A percentile compares a stretch with the other conserved stretches of the same genome.
Conservation (phyloP, 2,329 filamentous ascomycete species). For the Akanthomyces muscarius region DNA sequence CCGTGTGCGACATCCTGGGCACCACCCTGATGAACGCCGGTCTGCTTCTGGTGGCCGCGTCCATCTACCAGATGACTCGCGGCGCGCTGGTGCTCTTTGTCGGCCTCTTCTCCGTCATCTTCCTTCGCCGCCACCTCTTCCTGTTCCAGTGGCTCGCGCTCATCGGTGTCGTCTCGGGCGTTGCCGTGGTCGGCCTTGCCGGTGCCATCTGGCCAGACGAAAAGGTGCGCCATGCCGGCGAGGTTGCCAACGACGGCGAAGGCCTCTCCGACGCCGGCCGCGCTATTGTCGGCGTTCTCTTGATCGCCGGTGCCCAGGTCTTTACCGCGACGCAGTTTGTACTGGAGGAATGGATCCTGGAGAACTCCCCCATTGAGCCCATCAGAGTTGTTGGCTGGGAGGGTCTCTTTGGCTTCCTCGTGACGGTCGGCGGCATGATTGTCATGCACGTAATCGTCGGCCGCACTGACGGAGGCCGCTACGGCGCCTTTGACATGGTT, state of each 20-base stretch:
- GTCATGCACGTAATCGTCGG: slow-evolving; percentile 76
- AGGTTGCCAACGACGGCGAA: slow-evolving; percentile 30
- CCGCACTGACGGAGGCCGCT: slow-evolving; percentile 64
- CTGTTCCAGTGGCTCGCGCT: slow-evolving; percentile 93
- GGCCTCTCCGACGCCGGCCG: slow-evolving; percentile 33
- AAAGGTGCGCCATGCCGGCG: slow-evolving; percentile 38
- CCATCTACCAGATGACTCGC: slow-evolving; percentile 98
- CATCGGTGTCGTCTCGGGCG: slow-evolving; percentile 80
- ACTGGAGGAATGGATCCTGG: slow-evolving; percentile 86
- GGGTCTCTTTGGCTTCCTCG: slow-evolving; percentile 80
- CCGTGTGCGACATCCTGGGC: slow-evolving; percentile 88
- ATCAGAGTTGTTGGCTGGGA: slow-evolving; percentile 95
- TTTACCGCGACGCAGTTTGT: slow-evolving; percentile 98
- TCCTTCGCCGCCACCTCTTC: slow-evolving; percentile 73
- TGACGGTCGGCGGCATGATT: slow-evolving; percentile 76
- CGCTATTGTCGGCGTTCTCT: slow-evolving; percentile 75
- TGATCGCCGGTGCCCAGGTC: slow-evolving; percentile 92
- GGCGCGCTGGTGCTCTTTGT: slow-evolving; percentile 95
- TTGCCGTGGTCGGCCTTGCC: slow-evolving; percentile 84
- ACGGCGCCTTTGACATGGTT: slow-evolving; percentile 85
- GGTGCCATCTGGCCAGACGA: slow-evolving; percentile 74
- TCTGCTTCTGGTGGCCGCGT: slow-evolving; percentile 86
- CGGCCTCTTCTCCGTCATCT: slow-evolving; percentile 88
- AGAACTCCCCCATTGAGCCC: slow-evolving; percentile 63
- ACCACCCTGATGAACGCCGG: slow-evolving; percentile 98